These are phyloP conservation scores for Erythrobasidium hasegawianum DNA, from an alignment of 1,284 basidiomycete species.

Conservation along the genomic window DNA sequence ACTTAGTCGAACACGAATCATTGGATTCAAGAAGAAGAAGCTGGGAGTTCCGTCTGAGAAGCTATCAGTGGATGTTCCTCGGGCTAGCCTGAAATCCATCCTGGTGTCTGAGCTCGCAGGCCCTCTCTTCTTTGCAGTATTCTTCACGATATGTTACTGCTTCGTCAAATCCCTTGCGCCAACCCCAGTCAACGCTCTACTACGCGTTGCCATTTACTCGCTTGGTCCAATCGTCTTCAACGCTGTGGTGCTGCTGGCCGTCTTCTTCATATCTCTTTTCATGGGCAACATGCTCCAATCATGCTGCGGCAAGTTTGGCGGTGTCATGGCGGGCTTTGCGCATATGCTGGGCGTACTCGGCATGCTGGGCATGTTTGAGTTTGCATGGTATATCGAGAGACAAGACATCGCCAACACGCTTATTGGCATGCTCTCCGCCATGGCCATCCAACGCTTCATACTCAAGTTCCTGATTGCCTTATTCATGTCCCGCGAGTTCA, in stretches of 20 bases:
- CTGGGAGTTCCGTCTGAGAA: conserved; percentile 92
- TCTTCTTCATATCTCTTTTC: conserved; percentile 88
- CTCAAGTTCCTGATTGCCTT: conserved; percentile 89
- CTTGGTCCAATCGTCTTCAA: conserved; percentile 96
- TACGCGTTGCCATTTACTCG: conserved; percentile 88
- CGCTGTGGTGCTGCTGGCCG: conserved; percentile 73
- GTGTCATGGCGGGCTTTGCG: conserved; percentile 80
- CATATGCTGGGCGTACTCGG: conserved; percentile 76
- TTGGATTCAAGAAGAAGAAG: conserved; percentile 94
- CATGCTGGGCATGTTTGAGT: conserved; percentile 87
- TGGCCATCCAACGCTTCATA: conserved; percentile 80
- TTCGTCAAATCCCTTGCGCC: conserved; percentile 51
- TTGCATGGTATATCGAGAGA: conserved; percentile 54
- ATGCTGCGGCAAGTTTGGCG: conserved; percentile 62
- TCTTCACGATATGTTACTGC: conserved; percentile 86
- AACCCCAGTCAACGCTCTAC: conserved; percentile 62
- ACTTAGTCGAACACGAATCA: conserved; percentile 88
- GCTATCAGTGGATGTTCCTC: conserved; percentile 79
- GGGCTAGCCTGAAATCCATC: conserved; percentile 84
- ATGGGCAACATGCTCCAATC: conserved; percentile 86
- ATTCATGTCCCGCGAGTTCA: conserved; percentile 91
- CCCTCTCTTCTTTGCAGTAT: conserved; percentile 72
- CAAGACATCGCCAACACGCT: conserved; percentile 91
- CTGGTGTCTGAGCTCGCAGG: conserved; percentile 81
- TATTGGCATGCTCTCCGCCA: conserved; percentile 77